phyloP scores from a whole-genome alignment of 2,329 filamentous ascomycete genomes.

The Metarhizium humberi region DNA sequence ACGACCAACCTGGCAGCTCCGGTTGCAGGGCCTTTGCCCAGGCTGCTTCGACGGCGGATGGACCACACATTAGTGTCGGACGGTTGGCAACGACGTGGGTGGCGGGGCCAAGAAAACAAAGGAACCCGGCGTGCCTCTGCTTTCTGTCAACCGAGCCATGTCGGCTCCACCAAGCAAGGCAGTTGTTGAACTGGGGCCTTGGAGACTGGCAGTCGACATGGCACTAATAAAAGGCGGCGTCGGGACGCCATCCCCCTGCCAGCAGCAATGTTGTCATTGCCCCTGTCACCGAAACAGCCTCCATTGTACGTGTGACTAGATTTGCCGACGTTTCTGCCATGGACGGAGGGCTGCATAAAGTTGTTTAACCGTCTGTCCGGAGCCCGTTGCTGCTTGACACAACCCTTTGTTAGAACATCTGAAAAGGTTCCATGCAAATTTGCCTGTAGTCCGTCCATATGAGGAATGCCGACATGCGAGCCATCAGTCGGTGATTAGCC shows the following conservation, averaged over 20 bases:
- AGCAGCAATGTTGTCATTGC: slow-evolving; percentile 2
- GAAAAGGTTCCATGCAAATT: not conserved
- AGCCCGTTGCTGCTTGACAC: not conserved
- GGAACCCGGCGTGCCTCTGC: slow-evolving; percentile 3
- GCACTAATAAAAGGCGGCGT: not conserved
- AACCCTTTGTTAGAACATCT: not conserved
- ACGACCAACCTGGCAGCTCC: not conserved
- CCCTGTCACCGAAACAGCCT: not conserved
- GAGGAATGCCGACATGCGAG: not conserved
- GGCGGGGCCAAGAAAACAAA: slow-evolving; percentile 5
- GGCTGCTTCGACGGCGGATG: not conserved
- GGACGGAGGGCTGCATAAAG: not conserved
- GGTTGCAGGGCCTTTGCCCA: not conserved
- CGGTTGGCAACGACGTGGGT: slow-evolving; percentile 1
- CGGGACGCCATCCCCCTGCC: slow-evolving; percentile 4
- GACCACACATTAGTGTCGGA: not conserved
- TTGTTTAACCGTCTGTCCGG: not conserved
- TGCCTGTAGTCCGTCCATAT: no score
- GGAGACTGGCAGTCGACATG: no score
- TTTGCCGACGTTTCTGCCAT: not conserved
- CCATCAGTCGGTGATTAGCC: not conserved
- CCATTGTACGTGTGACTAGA: not conserved
- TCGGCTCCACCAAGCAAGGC: slow-evolving; percentile 3
- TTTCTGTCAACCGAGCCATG: not conserved
- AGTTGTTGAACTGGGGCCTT: slow-evolving; percentile 2